phyloP scores from a whole-genome alignment of 352 stramenopile species.

The Phytopythium boreale region DNA sequence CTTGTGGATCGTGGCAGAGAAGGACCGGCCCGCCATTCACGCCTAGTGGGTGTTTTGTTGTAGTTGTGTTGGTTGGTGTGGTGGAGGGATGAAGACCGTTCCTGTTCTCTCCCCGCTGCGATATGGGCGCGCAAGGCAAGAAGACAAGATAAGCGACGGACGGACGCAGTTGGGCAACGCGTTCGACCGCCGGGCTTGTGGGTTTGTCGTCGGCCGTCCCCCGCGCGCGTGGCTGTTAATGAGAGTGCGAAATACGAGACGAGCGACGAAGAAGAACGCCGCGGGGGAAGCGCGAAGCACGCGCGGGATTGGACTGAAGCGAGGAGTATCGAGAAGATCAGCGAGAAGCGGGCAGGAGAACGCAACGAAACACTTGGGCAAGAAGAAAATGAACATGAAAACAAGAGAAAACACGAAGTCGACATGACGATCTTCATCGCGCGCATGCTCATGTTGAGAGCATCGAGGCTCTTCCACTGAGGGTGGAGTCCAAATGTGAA shows the following conservation, averaged over 20 bases:
- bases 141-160: not conserved
- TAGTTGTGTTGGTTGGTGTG: not conserved
- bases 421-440: too few relatives aligned
- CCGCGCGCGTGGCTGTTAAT: not conserved
- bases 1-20: constrained; percentile 79
- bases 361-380: not conserved
- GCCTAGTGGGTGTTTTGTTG: constrained; percentile 23
- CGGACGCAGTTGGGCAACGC: not conserved
- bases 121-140: not conserved
- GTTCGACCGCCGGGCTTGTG: not conserved
- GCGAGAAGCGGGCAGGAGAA: not conserved
- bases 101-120: not conserved
- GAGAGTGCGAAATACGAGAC: not conserved
- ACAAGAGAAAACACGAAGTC: constrained; percentile 9
- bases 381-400: constrained; percentile 1
- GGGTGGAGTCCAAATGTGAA: too few relatives aligned
- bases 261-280: not conserved
- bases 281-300: not conserved
- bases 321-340: not conserved
- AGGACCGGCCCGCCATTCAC: constrained; percentile 84
- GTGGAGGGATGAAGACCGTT: not conserved
- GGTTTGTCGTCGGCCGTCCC: not conserved
- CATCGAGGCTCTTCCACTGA: too few relatives aligned
- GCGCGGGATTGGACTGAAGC: not conserved
- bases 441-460: too few relatives aligned